Evolutionary conservation across 805 yeast species (phyloP).

Genomic region (Candida vaughaniae): DNA sequence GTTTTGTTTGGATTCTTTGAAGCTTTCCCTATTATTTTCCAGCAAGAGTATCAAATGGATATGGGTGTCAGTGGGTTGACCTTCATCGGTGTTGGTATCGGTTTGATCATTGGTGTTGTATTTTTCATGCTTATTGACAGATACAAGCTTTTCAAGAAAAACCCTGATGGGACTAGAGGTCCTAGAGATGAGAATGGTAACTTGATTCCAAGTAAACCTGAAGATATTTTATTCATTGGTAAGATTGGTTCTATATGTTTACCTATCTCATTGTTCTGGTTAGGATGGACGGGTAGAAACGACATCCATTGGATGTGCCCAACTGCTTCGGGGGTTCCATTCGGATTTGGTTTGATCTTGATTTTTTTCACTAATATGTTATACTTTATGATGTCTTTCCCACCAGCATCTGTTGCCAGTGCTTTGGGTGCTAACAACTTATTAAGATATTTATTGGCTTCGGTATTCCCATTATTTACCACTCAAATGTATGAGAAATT

Average conservation of each 20-base stretch:
- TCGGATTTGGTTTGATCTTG: conserved; percentile 72
- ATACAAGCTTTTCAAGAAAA: conserved; percentile 49
- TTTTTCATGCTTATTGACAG: conserved; percentile 53
- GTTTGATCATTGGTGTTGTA: conserved; percentile 55
- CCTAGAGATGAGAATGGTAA: conserved; percentile 58
- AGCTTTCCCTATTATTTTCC: conserved; percentile 73
- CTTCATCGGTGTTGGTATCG: conserved; percentile 70
- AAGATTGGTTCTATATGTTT: conserved; percentile 66
- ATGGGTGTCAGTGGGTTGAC: conserved; percentile 66
- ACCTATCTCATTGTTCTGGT: conserved; percentile 74
- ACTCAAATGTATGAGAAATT: conserved; percentile 76
- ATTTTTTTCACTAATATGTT: conserved; percentile 69
- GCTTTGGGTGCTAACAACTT: conserved; percentile 87
- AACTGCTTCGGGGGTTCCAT: conserved; percentile 70
- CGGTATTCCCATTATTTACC: conserved; percentile 82
- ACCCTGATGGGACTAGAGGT: conserved; percentile 61
- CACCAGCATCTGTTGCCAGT: conserved; percentile 78
- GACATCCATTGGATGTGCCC: conserved; percentile 77
- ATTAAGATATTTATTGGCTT: conserved; percentile 69
- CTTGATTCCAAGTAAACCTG: conserved; percentile 56
- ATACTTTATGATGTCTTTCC: conserved; percentile 69
- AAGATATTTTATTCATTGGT: conserved; percentile 56
- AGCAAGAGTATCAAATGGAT: conserved; percentile 60
- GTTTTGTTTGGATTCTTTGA: conserved; percentile 79
- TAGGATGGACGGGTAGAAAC: conserved; percentile 70